Conservation (phyloP, 2,329 filamentous ascomycete species). For the Alternaria longipes region DNA sequence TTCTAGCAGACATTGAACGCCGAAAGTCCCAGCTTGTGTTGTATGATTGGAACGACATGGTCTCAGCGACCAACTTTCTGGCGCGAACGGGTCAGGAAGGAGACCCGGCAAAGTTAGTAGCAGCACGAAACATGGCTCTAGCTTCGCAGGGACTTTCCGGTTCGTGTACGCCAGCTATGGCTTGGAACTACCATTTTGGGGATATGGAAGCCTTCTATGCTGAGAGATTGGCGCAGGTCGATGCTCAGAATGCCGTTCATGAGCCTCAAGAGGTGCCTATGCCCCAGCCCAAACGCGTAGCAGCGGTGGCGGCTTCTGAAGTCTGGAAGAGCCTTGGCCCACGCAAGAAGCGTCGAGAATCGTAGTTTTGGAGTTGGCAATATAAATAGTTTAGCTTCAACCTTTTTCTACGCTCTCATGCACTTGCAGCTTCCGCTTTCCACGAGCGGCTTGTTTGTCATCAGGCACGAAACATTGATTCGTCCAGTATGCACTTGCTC, state of each 20-base stretch:
- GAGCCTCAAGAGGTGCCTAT: constrained; percentile 4
- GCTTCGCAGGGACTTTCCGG: constrained; percentile 17
- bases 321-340: constrained; percentile 16
- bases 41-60: constrained; percentile 23
- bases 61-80: constrained; percentile 23
- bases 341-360: constrained; percentile 6
- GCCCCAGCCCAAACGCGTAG: constrained; percentile 8
- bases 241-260: constrained; percentile 19
- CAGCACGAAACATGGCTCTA: constrained; percentile 20
- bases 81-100: constrained; percentile 21
- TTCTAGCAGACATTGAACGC: constrained; percentile 14
- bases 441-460: no score
- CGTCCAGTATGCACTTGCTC: no score
- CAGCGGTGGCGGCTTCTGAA: constrained; percentile 18
- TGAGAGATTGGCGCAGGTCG: constrained; percentile 23
- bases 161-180: constrained; percentile 22
- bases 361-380: no score
- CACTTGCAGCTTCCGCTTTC: no score
- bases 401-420: no score
- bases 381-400: no score
- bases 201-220: constrained; percentile 25
- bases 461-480: no score
- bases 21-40: constrained; percentile 17
- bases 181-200: constrained; percentile 28
- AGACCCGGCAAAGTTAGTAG: constrained; percentile 20